Evolutionary conservation across 306 rosid species (phyloP), one percentile per base, ranked within the genome.

Genomic region (Casuarina cunninghamiana): DNA sequence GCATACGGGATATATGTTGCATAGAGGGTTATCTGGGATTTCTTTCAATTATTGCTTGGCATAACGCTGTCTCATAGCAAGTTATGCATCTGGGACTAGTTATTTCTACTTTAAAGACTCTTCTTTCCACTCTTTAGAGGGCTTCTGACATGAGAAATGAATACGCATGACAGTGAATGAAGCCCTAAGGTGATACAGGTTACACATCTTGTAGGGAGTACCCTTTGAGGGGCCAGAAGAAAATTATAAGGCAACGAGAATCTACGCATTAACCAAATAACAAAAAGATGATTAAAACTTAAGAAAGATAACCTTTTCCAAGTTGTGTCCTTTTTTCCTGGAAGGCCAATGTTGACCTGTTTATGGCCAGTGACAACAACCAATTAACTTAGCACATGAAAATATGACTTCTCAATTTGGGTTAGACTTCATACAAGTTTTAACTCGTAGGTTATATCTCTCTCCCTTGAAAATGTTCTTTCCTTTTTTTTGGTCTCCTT

Each of bases 61-160:
- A 37, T 37, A 12, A 35, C 1, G 43, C 45, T 6, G 11, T 16
- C 15, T n/a, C 45, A 13, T 38, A 37, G 69, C 8, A 38, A 53
- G 15, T 62, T 62, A 39, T 37, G 45, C 44, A 37, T 35, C 45
- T 62, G 69, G 42, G 69, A 62, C 45, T 62, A 62, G 69, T 62
- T 62, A 62, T 38, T 35, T 62, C 45, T 44, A 10, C 10, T 62
- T 35, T 37, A 44, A 62, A 38, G 58, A 53, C 10, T 46, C 50
- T 46, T 46, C 10, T 46, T 57, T 9, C 63, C 21, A 9, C 63
- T 57, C 35, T 55, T 57, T 38, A 21, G 37, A 57, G 21, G 39
- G 63, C 15, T 21, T 5, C 3, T 57, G 38, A 21, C 3, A 17
- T 57, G 37, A 32, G 37, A 19, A 57, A 57, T 32, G 3, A 57